Evolutionary conservation across 2,329 filamentous ascomycete species (phyloP).

Genomic region (Pseudogymnoascus sp.): DNA sequence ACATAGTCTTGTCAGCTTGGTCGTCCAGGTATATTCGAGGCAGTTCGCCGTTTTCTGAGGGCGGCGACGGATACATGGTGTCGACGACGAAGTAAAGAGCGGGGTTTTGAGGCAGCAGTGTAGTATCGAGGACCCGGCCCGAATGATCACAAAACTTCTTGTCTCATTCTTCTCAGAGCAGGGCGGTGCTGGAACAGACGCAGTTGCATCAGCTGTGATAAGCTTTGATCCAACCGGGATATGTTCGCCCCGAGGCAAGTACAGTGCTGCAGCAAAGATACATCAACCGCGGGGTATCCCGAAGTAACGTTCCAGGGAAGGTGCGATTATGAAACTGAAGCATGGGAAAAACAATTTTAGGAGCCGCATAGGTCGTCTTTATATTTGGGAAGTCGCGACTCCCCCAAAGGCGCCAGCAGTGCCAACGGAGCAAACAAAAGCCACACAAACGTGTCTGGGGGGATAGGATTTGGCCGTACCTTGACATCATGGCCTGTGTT

Average conservation of each 20-base stretch:
- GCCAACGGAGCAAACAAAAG: background rate
- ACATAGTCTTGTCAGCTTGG: slow-evolving; percentile 3
- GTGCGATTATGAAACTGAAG: slow-evolving; percentile 6
- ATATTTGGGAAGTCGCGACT: background rate
- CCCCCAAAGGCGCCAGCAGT: background rate
- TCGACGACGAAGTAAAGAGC: background rate
- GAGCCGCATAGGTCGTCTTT: background rate
- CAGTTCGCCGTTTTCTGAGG: background rate
- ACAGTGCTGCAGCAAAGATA: slow-evolving; percentile 1
- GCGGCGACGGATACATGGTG: background rate
- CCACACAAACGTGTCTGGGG: background rate
- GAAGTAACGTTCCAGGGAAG: slow-evolving; percentile 3
- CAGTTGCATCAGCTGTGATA: slow-evolving; percentile 4
- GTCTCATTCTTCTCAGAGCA: background rate
- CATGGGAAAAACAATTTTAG: slow-evolving; percentile 3
- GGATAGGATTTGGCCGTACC: slow-evolving; percentile 22
- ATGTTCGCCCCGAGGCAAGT: slow-evolving; percentile 6
- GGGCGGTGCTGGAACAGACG: slow-evolving; percentile 1
- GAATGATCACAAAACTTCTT: slow-evolving; percentile 6
- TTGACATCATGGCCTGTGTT: slow-evolving; percentile 31
- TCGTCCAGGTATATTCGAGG: background rate
- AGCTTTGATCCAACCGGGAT: slow-evolving; percentile 2
- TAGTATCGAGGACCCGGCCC: background rate
- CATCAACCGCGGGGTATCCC: background rate
- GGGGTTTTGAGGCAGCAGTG: background rate